These are phyloP conservation scores for Geotrichum restrictum DNA, from an alignment of 1,139 yeast species.

Conservation along the genomic window DNA sequence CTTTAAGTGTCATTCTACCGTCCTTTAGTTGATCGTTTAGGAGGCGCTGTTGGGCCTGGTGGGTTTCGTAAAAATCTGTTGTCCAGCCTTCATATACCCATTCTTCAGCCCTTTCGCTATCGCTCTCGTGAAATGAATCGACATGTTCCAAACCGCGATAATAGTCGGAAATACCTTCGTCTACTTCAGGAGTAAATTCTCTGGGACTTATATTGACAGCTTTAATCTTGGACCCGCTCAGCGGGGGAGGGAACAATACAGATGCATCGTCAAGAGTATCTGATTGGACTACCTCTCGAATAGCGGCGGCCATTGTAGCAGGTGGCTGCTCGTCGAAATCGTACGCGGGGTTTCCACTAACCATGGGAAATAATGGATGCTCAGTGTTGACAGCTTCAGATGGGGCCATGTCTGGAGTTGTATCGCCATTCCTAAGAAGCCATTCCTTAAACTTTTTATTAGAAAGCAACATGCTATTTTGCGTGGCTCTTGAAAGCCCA, in stretches of 20 bases:
- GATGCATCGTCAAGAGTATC: background rate
- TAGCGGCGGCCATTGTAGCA: background rate
- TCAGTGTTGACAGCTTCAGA: background rate
- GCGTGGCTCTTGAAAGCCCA: background rate
- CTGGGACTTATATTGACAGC: background rate
- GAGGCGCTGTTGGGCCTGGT: background rate
- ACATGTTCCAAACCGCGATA: background rate
- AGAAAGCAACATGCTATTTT: background rate
- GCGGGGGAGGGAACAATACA: background rate
- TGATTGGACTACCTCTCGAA: background rate
- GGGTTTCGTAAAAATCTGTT: conserved; percentile 18
- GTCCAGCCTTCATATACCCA: conserved; percentile 31
- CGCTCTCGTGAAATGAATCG: background rate
- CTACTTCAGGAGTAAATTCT: background rate
- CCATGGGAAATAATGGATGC: background rate
- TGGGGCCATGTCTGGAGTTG: background rate
- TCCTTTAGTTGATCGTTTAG: background rate
- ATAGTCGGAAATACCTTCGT: background rate
- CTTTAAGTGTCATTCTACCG: too few relatives aligned
- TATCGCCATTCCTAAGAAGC: background rate
- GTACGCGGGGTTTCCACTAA: background rate
- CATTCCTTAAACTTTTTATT: background rate
- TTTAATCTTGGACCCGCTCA: background rate
- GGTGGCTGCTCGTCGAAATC: conserved; percentile 1
- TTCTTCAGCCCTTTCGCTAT: background rate